These are phyloP conservation scores for Leccinum fibrillosum DNA, from an alignment of 768 basidiomycete genomes.

Conservation along the genomic window DNA sequence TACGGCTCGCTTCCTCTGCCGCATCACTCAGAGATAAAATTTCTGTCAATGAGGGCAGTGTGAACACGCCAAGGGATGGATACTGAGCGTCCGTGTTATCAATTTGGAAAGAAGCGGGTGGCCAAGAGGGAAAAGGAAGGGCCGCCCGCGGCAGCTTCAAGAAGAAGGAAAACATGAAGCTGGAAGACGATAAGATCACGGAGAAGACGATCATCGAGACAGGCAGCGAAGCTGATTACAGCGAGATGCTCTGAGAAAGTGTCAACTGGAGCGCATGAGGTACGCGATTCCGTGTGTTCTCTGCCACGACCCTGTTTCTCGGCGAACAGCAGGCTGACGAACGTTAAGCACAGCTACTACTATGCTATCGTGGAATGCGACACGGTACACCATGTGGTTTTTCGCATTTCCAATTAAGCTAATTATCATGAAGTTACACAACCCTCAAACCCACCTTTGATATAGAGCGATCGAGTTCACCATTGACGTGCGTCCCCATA, in stretches of 20 bases:
- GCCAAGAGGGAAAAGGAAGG: constrained; percentile 86
- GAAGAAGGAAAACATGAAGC: constrained; percentile 38
- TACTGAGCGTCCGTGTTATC: constrained; percentile 70
- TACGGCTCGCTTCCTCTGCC: constrained; percentile 38
- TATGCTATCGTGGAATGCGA: constrained; percentile 94
- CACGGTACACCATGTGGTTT: constrained; percentile 41
- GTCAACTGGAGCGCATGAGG: constrained; percentile 92
- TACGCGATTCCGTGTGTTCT: constrained; percentile 27
- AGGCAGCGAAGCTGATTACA: constrained; percentile 65
- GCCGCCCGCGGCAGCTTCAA: constrained; percentile 80
- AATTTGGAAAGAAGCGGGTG: constrained; percentile 89
- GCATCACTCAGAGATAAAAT: constrained; percentile 18
- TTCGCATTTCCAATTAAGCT: neutral
- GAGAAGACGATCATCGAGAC: constrained; percentile 64
- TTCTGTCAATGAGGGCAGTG: constrained; percentile 10
- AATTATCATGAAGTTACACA: constrained; percentile 57
- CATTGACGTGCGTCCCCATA: constrained; percentile 68
- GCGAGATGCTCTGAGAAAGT: constrained; percentile 82
- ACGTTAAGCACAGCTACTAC: constrained; percentile 64
- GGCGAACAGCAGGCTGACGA: neutral
- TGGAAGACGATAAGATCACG: constrained; percentile 53
- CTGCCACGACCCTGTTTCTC: neutral
- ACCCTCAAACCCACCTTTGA: constrained; percentile 42
- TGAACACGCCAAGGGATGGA: constrained; percentile 50
- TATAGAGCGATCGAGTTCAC: constrained; percentile 78